phyloP scores from a whole-genome alignment of 805 yeast species.

The Lipomyces yamadae region DNA sequence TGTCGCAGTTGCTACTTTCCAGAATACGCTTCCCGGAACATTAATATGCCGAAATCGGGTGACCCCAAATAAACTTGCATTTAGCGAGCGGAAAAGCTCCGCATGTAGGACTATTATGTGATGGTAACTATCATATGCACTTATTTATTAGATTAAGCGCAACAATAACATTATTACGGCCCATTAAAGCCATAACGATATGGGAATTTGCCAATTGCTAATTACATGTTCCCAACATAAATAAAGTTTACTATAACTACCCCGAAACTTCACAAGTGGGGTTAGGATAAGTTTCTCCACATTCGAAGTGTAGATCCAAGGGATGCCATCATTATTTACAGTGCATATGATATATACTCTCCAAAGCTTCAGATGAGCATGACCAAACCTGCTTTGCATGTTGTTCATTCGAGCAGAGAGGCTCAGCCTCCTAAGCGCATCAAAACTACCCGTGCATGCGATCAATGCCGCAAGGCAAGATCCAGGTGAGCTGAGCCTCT shows the following conservation, averaged over 20 bases:
- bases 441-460: constrained; percentile 26
- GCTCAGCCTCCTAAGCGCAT: constrained; percentile 15
- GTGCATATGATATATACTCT: not conserved
- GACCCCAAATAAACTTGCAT: no score
- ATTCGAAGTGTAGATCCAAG: not conserved
- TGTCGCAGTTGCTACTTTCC: no score
- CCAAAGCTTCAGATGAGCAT: not conserved
- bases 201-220: no score
- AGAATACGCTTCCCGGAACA: no score
- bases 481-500: constrained; percentile 13
- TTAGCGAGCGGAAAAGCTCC: no score
- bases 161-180: no score
- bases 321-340: not conserved
- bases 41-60: no score
- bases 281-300: not conserved
- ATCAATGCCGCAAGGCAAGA: constrained; percentile 30
- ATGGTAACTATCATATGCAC: no score
- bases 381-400: not conserved
- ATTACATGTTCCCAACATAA: no score
- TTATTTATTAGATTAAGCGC: no score
- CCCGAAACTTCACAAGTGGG: not conserved
- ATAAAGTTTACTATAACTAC: not conserved
- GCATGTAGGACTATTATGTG: no score
- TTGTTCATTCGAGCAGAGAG: not conserved
- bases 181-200: no score